Evolutionary conservation across 768 basidiomycete genomes (phyloP), one percentile per base, ranked within the genome.

Genomic region (Kockovaella imperatae): DNA sequence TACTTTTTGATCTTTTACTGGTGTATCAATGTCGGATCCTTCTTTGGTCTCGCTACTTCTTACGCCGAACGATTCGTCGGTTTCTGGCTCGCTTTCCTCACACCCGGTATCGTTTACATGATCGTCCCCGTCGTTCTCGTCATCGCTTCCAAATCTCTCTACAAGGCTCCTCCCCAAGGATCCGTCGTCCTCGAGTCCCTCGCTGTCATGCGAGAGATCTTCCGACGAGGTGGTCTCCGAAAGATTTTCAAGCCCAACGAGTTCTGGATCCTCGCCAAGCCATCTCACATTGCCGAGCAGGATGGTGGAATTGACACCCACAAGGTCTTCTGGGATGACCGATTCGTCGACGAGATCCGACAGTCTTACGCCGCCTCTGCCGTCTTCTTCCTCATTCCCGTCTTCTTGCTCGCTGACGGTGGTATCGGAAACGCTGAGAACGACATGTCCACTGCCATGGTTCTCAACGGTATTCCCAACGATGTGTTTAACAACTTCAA

Each of bases 401-500:
- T 72, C 44, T 72, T 65, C 62, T 52, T 52, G 24, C 43, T 71
- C 20, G 60, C 59, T 11, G 63, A 71, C 32, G 64, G 64, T 17
- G 71, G 69, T 47, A 54, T 69, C 36, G 68, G 66, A 13, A 54
- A 54, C 21, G 41, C 50, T 30, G 57, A 57, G 41, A 71, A 66
- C 51, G 50, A 53, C 13, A 59, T 64, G 61, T 56, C 58, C 11
- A 53, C 62, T n/a, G 52, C 64, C 15, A 70, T 72, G 67, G 53
- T 47, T 5, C 55, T 67, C 23, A 54, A 64, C 51, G 63, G 60
- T 29, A 57, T 61, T 4, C 71, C 71, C 17, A 72, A 72, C 54
- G 71, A 70, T 42, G 18, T 62, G n/a, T 45, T 68, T 14, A 54
- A 61, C 52, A 70, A 70, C 53, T 69, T 71, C 59, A 72, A 72